Conservation (phyloP, 2,329 filamentous ascomycete genomes). For the Talaromyces islandicus region DNA sequence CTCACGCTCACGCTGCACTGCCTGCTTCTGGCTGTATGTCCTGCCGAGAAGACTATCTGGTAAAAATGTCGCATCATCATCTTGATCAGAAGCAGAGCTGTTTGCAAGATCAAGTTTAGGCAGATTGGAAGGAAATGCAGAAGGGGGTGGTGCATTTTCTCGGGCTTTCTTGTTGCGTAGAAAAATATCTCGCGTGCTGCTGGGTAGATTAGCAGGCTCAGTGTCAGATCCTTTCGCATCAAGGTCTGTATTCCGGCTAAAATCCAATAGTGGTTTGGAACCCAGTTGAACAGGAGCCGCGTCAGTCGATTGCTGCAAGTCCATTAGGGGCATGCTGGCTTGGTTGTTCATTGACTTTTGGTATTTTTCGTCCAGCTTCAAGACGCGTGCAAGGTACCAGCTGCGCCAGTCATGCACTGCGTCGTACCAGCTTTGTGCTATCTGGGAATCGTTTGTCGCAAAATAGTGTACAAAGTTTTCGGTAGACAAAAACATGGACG, state of each 20-base stretch:
- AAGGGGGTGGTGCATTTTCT: slow-evolving; percentile 24
- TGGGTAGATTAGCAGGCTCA: not conserved
- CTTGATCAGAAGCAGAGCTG: slow-evolving; percentile 5
- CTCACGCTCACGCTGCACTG: slow-evolving; percentile 34
- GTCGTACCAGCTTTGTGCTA: slow-evolving; percentile 64
- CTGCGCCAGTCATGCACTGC: slow-evolving; percentile 77
- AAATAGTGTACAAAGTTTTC: slow-evolving; percentile 93
- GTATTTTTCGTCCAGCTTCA: slow-evolving; percentile 50
- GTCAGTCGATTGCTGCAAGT: slow-evolving; percentile 14
- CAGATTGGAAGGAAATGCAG: slow-evolving; percentile 22
- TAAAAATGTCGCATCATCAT: slow-evolving; percentile 28
- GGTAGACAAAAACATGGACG: slow-evolving; percentile 71
- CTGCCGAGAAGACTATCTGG: slow-evolving; percentile 32
- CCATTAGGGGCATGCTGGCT: slow-evolving; percentile 16
- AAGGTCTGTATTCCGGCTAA: slow-evolving; percentile 52
- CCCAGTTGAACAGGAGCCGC: slow-evolving; percentile 54
- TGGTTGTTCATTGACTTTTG: slow-evolving; percentile 8
- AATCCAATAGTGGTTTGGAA: slow-evolving; percentile 60
- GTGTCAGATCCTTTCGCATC: slow-evolving; percentile 14
- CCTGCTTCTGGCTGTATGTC: slow-evolving; percentile 34
- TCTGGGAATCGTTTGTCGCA: slow-evolving; percentile 63
- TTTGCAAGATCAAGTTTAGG: slow-evolving; percentile 18
- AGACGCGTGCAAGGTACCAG: slow-evolving; percentile 78
- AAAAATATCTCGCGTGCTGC: slow-evolving; percentile 17
- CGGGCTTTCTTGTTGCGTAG: slow-evolving; percentile 23